Evolutionary conservation across 2,329 filamentous ascomycete species (phyloP).

Genomic region (Clonostachys rosea): DNA sequence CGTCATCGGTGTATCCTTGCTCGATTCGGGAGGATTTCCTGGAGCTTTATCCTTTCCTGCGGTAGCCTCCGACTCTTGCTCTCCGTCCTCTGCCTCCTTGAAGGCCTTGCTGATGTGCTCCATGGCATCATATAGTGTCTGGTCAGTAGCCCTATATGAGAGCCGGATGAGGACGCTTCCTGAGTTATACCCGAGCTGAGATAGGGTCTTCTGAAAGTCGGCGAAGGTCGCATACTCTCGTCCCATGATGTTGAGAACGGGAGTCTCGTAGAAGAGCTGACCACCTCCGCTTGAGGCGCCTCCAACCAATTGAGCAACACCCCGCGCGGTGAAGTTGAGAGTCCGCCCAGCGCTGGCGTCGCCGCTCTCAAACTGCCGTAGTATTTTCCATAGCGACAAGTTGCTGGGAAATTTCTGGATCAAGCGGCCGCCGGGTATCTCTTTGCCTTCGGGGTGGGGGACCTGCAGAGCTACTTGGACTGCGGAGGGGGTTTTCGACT

Average conservation of each 20-base stretch:
- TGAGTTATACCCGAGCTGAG: constrained; percentile 80
- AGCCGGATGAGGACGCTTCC: constrained; percentile 78
- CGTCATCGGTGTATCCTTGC: constrained; percentile 14
- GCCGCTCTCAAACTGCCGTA: constrained; percentile 85
- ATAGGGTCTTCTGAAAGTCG: constrained; percentile 85
- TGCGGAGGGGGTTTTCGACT: constrained; percentile 78
- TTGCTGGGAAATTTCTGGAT: constrained; percentile 85
- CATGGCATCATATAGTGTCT: constrained; percentile 83
- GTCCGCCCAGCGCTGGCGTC: constrained; percentile 54
- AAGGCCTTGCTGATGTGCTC: constrained; percentile 75
- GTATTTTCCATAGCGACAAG: constrained; percentile 81
- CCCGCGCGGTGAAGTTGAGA: constrained; percentile 81
- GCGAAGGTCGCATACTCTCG: constrained; percentile 71
- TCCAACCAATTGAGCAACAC: constrained; percentile 57
- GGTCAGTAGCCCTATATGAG: constrained; percentile 69
- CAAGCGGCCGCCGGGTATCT: constrained; percentile 61
- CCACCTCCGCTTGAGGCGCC: constrained; percentile 59
- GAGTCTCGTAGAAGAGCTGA: constrained; percentile 82
- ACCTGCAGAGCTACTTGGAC: constrained; percentile 88
- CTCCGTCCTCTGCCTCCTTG: constrained; percentile 35
- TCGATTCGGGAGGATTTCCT: constrained; percentile 1
- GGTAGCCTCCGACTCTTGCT: constrained; percentile 6
- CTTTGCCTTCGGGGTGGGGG: constrained; percentile 63
- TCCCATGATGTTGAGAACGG: constrained; percentile 78
- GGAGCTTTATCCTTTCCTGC: constrained; percentile 4